Conservation (phyloP, 202 grass and related monocot genomes). For the Tripidium arundinaceum region DNA sequence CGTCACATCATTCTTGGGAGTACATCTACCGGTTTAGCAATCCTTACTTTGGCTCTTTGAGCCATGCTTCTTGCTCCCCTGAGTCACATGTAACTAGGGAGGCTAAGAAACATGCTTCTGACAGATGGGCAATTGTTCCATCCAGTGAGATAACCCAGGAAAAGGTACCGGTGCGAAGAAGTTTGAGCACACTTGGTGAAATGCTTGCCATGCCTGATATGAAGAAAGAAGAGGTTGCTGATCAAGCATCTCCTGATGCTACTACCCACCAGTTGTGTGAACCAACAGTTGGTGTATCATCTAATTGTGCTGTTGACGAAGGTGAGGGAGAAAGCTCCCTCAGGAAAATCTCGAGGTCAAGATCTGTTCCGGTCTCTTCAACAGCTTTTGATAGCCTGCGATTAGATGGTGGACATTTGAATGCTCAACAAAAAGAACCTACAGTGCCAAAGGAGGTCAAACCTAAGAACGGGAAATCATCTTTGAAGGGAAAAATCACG, state of each 20-base stretch:
- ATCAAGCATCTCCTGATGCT: constrained; percentile 16
- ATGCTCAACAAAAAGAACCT: constrained; percentile 24
- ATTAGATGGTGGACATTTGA: constrained; percentile 42
- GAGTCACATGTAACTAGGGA: constrained; percentile 82
- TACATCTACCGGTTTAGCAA: too few species aligned
- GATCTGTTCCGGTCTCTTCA: constrained; percentile 79
- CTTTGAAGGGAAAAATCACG: constrained; percentile 80
- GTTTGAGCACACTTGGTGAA: constrained; percentile 89
- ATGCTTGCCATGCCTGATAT: constrained; percentile 87
- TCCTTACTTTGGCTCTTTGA: too few species aligned
- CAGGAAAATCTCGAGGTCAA: constrained; percentile 77
- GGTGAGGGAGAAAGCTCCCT: constrained; percentile 35
- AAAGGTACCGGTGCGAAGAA: constrained; percentile 53
- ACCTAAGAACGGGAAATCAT: constrained; percentile 68
- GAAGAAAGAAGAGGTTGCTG: constrained; percentile 56
- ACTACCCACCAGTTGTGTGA: constrained; percentile 26
- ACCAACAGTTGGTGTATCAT: constrained; percentile 42
- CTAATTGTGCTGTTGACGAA: constrained; percentile 32
- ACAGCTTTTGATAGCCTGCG: constrained; percentile 59
- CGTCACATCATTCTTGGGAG: too few species aligned
- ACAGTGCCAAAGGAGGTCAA: constrained; percentile 34
- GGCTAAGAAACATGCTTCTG: constrained; percentile 72
- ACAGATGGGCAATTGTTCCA: constrained; percentile 68
- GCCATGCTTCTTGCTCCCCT: constrained; percentile 80
- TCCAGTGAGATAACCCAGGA: constrained; percentile 36